phyloP scores from a whole-genome alignment of 495 filamentous ascomycete species.

The Neurospora sp. region DNA sequence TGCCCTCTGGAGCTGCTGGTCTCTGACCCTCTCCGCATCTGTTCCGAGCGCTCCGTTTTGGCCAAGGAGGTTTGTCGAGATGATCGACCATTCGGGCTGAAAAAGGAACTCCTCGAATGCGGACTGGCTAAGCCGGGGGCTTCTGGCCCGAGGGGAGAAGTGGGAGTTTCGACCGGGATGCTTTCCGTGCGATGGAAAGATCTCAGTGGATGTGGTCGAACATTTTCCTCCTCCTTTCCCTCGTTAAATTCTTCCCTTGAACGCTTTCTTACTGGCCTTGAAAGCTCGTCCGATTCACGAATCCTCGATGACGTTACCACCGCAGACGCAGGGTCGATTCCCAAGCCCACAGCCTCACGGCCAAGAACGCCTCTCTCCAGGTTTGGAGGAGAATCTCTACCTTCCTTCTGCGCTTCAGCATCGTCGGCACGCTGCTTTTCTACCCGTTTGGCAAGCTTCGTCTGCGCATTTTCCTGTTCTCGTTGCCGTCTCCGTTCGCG shows the following conservation, averaged over 20 bases:
- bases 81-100: constrained; percentile 16
- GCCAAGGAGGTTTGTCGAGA: constrained; percentile 24
- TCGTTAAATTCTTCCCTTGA: constrained; percentile 7
- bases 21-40: constrained; percentile 28
- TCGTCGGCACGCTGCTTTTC: constrained; percentile 52
- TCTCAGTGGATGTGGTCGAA: constrained; percentile 12
- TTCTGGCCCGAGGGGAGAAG: constrained; percentile 3
- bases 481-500: constrained; percentile 61
- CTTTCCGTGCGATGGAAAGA: constrained; percentile 31
- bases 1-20: constrained; percentile 30
- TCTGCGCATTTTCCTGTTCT: constrained; percentile 61
- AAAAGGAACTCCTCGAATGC: constrained; percentile 21
- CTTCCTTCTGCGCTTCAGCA: constrained; percentile 27
- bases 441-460: constrained; percentile 55
- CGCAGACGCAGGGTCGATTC: constrained; percentile 32
- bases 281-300: constrained; percentile 17
- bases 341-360: constrained; percentile 37
- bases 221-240: constrained; percentile 2
- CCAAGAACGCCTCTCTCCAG: constrained; percentile 45
- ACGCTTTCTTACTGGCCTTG: constrained; percentile 12
- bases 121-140: constrained; percentile 9
- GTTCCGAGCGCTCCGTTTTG: constrained; percentile 27
- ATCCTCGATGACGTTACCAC: constrained; percentile 37
- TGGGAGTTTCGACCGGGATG: constrained; percentile 9
- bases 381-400: constrained; percentile 41